Conservation (phyloP, 495 filamentous ascomycete genomes). For the Aspergillus campestris region DNA sequence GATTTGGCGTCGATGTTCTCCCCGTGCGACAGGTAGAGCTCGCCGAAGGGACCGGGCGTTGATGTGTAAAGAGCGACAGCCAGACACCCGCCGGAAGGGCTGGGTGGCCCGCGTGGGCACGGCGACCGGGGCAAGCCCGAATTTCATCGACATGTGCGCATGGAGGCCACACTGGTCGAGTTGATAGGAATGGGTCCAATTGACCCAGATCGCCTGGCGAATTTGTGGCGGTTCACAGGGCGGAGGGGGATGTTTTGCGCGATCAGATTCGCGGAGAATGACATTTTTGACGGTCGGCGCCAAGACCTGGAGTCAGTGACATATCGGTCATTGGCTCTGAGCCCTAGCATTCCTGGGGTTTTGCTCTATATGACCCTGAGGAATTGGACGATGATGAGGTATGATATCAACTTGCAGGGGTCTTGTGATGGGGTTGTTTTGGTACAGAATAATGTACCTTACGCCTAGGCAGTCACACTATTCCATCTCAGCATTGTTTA, state of each 20-base stretch:
- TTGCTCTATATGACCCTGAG: too few species aligned
- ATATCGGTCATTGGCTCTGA: too few species aligned
- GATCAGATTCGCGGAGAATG: neutral
- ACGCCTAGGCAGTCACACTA: too few species aligned
- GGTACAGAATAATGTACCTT: too few species aligned
- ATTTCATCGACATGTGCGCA: constrained; percentile 15
- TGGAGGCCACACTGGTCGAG: neutral
- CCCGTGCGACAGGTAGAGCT: neutral
- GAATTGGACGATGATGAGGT: too few species aligned
- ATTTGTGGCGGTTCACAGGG: neutral
- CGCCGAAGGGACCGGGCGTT: neutral
- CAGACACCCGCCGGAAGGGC: constrained; percentile 4
- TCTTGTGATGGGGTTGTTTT: too few species aligned
- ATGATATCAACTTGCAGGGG: too few species aligned
- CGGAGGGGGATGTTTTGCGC: neutral
- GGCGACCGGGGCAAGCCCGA: constrained; percentile 7
- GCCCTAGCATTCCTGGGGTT: too few species aligned
- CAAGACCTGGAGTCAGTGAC: neutral
- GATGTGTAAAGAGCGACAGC: neutral
- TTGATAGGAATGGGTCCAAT: neutral
- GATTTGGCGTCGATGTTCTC: too few species aligned
- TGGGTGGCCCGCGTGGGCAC: constrained; percentile 11
- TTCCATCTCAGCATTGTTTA: too few species aligned
- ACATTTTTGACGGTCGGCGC: neutral
- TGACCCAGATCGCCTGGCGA: neutral